Evolutionary conservation across 192 early-diverging fungal species (phyloP).

Genomic region (Coemansia sp.): DNA sequence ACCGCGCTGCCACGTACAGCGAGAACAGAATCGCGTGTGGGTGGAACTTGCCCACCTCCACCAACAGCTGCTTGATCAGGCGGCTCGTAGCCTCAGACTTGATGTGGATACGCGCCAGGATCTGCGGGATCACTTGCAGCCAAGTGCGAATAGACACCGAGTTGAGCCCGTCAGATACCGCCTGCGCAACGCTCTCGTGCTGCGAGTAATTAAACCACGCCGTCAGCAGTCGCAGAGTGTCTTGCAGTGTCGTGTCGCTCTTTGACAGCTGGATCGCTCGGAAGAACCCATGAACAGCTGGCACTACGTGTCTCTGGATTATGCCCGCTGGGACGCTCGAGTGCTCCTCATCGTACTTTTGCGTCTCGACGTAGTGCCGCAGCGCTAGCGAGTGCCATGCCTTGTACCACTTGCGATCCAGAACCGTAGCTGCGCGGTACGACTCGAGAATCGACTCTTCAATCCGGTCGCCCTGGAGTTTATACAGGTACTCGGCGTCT

Average conservation of each 20-base stretch:
- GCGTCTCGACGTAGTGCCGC: slow-evolving; percentile 81
- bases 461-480: slow-evolving; percentile 21
- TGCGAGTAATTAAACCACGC: slow-evolving; percentile 96
- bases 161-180: slow-evolving; percentile 78
- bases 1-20: slow-evolving; percentile 90
- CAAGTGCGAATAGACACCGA: slow-evolving; percentile 87
- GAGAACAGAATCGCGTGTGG: slow-evolving; percentile 96
- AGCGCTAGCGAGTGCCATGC: slow-evolving; percentile 98
- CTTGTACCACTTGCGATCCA: slow-evolving; percentile 92
- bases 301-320: slow-evolving; percentile 60
- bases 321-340: slow-evolving; percentile 60
- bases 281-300: slow-evolving; percentile 90
- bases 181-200: slow-evolving; percentile 76
- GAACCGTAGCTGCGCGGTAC: slow-evolving; percentile 79
- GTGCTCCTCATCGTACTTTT: slow-evolving; percentile 69
- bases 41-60: slow-evolving; percentile 89
- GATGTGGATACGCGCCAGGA: slow-evolving; percentile 91
- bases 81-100: slow-evolving; percentile 70
- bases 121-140: slow-evolving; percentile 97
- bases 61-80: slow-evolving; percentile 84
- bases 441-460: slow-evolving; percentile 70
- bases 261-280: slow-evolving; percentile 88
- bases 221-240: slow-evolving; percentile 88
- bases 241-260: slow-evolving; percentile 82
- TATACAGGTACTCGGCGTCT: slow-evolving; percentile 18